Percentiles rank a stretch among this genome's conserved stretches.
Conservation (phyloP, 2,329 filamentous ascomycete genomes). For the Calonectria pseudoreteaudii region DNA sequence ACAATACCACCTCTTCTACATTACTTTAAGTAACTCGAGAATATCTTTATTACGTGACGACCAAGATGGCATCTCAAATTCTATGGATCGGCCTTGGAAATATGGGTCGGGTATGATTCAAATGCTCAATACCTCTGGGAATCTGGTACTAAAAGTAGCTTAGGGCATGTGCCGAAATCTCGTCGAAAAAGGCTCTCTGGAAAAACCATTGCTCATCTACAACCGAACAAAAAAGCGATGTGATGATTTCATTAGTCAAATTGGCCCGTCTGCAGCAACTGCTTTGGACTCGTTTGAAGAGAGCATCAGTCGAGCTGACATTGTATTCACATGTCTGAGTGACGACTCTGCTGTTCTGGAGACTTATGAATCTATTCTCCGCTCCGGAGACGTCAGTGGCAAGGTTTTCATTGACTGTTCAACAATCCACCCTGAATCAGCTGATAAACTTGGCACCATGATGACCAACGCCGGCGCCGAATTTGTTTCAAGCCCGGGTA, state of each 20-base stretch:
- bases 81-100: conserved; percentile 2
- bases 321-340: neutral
- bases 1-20: neutral
- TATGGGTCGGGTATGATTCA: neutral
- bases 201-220: neutral
- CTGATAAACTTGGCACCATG: neutral
- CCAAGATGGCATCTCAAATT: neutral
- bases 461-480: neutral
- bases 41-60: neutral
- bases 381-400: neutral
- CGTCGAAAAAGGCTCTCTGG: neutral
- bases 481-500: conserved; percentile 1
- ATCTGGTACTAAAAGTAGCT: neutral
- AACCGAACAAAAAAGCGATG: neutral
- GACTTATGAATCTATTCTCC: neutral
- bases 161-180: conserved; percentile 4
- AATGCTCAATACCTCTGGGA: neutral
- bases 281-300: neutral
- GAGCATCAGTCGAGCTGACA: neutral
- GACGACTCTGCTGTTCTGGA: neutral
- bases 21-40: neutral
- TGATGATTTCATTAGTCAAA: neutral
- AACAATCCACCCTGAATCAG: neutral
- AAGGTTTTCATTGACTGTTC: neutral
- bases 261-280: neutral